Percentiles rank a stretch among this genome's conserved stretches.
Evolutionary conservation across 148 eudicot genomes (phyloP).

Genomic region (Silene conica): DNA sequence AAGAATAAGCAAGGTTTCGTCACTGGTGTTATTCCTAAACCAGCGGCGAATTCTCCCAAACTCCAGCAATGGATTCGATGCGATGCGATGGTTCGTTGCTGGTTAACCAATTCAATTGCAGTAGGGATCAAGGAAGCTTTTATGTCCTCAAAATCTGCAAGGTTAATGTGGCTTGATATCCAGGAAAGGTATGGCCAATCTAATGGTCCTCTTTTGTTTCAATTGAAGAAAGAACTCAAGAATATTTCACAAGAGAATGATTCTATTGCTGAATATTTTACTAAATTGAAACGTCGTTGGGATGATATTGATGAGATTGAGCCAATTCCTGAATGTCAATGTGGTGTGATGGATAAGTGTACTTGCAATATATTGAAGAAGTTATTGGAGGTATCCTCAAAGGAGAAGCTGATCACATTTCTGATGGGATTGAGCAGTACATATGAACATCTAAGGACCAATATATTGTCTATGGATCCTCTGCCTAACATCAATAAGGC

Average conservation of each 20-base stretch:
- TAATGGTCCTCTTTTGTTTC: not conserved
- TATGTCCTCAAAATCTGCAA: not conserved
- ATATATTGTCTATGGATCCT: not conserved
- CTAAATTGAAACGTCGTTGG: not conserved
- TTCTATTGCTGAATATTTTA: not conserved
- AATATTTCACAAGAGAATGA: not conserved
- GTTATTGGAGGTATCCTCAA: not conserved
- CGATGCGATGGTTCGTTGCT: not conserved
- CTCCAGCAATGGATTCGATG: not conserved
- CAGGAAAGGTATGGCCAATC: not conserved
- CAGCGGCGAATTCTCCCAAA: not conserved
- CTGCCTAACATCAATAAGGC: not conserved
- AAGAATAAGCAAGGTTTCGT: not conserved
- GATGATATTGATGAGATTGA: not conserved
- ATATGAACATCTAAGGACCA: not conserved
- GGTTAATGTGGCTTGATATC: not conserved
- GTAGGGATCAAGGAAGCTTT: not conserved
- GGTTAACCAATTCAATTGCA: not conserved
- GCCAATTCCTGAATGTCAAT: not conserved
- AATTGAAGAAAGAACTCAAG: not conserved
- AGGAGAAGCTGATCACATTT: not conserved
- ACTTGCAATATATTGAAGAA: not conserved
- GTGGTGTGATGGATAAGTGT: not conserved
- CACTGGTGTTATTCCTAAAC: not conserved
- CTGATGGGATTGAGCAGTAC: not conserved